phyloP scores from a whole-genome alignment of 176 grass and related monocot species.

The Oryza rufipogon region DNA sequence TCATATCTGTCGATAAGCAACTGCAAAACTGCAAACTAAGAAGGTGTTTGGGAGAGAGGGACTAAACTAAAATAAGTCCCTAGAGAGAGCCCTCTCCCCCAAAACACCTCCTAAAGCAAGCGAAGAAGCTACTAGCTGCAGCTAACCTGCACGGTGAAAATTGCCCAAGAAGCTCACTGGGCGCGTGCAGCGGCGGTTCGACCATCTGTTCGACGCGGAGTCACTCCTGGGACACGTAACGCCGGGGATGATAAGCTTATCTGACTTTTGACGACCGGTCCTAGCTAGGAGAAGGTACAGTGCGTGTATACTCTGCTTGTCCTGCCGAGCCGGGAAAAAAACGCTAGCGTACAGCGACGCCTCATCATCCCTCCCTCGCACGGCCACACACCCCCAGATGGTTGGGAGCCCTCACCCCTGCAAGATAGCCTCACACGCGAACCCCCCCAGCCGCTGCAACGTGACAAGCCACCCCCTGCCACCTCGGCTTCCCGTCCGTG shows the following conservation, averaged over 20 bases:
- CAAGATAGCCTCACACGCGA: conserved; percentile 2
- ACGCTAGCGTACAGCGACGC: background rate
- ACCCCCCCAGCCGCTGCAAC: background rate
- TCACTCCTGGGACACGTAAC: conserved; percentile 29
- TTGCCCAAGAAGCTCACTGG: too few relatives aligned
- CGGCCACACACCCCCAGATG: background rate
- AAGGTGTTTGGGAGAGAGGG: too few relatives aligned
- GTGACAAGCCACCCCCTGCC: conserved; percentile 26
- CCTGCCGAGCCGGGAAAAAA: background rate
- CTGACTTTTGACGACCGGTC: conserved; percentile 20
- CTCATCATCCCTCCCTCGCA: background rate
- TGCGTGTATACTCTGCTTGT: background rate
- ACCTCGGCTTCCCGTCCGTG: conserved; percentile 32
- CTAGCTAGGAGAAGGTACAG: too few relatives aligned
- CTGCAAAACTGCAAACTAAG: too few relatives aligned
- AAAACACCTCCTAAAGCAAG: too few relatives aligned
- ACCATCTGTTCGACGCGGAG: conserved; percentile 17
- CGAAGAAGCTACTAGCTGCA: too few relatives aligned
- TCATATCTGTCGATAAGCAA: background rate
- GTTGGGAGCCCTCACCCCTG: background rate
- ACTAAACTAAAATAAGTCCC: too few relatives aligned
- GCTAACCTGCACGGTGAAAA: too few relatives aligned
- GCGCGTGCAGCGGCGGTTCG: background rate
- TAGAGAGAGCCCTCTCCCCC: too few relatives aligned
- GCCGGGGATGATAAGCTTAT: conserved; percentile 34